Evolutionary conservation across 345 rosid species (phyloP).

Genomic region (Populus nigra): DNA sequence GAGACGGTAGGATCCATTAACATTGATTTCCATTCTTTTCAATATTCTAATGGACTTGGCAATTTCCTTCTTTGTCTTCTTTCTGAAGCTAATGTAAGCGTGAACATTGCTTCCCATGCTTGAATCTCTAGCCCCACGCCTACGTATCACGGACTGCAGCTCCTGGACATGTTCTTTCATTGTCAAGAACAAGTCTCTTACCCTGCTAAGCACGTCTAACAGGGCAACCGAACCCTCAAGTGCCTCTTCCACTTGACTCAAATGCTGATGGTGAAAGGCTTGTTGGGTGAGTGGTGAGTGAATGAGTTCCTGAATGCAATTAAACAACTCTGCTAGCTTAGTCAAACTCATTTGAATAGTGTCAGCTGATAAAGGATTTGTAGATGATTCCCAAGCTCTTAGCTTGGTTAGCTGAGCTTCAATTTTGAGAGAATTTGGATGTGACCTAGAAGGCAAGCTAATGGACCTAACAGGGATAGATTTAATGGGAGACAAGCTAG

Average conservation of each 20-base stretch:
- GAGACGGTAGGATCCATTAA: constrained; percentile 5
- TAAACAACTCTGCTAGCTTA: constrained; percentile 37
- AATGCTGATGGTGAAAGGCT: constrained; percentile 23
- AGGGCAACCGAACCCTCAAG: constrained; percentile 38
- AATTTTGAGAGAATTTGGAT: constrained; percentile 24
- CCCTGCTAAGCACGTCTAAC: constrained; percentile 39
- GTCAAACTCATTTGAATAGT: constrained; percentile 30
- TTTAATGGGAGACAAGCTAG: constrained; percentile 2
- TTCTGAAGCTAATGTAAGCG: constrained; percentile 57
- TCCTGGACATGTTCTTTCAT: constrained; percentile 41
- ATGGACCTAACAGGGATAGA: constrained; percentile 37
- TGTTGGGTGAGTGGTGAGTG: constrained; percentile 32
- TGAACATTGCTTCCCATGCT: constrained; percentile 34
- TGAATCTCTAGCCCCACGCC: constrained; percentile 34
- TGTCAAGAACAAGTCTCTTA: constrained; percentile 38
- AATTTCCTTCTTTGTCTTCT: constrained; percentile 48
- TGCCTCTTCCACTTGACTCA: constrained; percentile 29
- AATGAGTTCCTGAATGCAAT: constrained; percentile 34
- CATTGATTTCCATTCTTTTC: constrained; percentile 36
- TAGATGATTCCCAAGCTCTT: constrained; percentile 7
- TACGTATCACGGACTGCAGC: constrained; percentile 44
- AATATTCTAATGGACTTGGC: constrained; percentile 39
- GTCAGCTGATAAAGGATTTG: constrained; percentile 10
- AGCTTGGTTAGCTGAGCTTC: constrained; percentile 29
- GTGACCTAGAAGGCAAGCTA: constrained; percentile 48